These are phyloP conservation scores for Hamigera avellanea DNA, from an alignment of 495 filamentous ascomycete species.

Conservation along the genomic window DNA sequence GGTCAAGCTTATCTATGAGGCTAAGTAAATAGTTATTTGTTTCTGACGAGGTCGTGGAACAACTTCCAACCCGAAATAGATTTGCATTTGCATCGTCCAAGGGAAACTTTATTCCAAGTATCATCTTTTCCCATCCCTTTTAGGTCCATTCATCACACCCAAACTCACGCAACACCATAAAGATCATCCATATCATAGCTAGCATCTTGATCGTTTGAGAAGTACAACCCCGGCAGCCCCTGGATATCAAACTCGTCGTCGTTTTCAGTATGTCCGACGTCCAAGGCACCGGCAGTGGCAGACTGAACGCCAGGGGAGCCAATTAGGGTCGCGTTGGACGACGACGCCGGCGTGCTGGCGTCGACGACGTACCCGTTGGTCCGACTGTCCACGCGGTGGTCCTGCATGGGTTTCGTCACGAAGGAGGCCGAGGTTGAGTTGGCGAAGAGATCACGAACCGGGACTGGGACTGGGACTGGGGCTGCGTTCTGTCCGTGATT, in stretches of 20 bases:
- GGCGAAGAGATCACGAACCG: not conserved
- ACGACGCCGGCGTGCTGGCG: not conserved
- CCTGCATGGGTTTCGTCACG: not conserved
- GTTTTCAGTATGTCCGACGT: not conserved
- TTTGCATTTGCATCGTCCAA: no score
- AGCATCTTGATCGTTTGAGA: conserved; percentile 1
- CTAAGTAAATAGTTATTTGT: no score
- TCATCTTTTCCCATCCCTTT: no score
- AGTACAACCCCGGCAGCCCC: conserved; percentile 1
- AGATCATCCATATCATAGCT: conserved; percentile 3
- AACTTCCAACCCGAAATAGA: no score
- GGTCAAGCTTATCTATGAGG: no score
- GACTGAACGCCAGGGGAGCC: not conserved
- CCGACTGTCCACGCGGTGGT: not conserved
- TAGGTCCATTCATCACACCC: no score
- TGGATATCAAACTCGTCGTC: not conserved
- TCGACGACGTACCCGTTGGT: not conserved
- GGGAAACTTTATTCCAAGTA: no score
- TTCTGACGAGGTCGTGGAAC: no score
- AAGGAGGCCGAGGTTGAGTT: not conserved
- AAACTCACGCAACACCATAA: conserved; percentile 2
- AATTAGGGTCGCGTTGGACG: not conserved
- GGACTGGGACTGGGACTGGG: not conserved
- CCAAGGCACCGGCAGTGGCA: not conserved
- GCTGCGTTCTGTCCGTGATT: not conserved